Conservation (phyloP, 768 basidiomycete genomes). For the Leccinum obscurum region DNA sequence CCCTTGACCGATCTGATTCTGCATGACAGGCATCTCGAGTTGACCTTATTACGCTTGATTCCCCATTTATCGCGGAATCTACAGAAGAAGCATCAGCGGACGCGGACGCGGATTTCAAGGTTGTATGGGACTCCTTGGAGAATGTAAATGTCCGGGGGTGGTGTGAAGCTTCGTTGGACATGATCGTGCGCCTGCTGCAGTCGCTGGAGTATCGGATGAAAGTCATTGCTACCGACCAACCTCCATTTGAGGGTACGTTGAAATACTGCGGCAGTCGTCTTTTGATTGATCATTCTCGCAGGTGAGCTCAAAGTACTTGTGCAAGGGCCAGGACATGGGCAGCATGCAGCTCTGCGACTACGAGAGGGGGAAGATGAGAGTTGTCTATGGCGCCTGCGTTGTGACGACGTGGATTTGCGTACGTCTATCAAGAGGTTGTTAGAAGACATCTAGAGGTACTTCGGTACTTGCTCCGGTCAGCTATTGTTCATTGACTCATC, state of each 20-base stretch:
- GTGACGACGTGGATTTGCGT: constrained; percentile 45
- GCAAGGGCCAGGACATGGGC: constrained; percentile 22
- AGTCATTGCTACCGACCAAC: constrained; percentile 52
- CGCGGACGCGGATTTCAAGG: constrained; percentile 47
- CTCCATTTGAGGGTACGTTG: constrained; percentile 60
- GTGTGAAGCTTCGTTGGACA: constrained; percentile 59
- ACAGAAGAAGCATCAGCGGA: constrained; percentile 16
- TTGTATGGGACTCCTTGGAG: constrained; percentile 55
- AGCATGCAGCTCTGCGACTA: constrained; percentile 50
- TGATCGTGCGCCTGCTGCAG: constrained; percentile 55
- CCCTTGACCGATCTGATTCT: constrained; percentile 14
- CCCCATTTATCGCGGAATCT: constrained; percentile 60
- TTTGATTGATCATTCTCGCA: constrained; percentile 27
- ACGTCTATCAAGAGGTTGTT: constrained; percentile 46
- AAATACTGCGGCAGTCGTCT: neutral
- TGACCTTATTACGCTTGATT: constrained; percentile 76
- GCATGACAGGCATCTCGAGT: constrained; percentile 33
- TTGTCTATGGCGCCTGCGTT: constrained; percentile 70
- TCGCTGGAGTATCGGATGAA: constrained; percentile 45
- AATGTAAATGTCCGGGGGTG: constrained; percentile 59
- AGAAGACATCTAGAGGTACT: constrained; percentile 17
- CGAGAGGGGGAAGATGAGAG: constrained; percentile 67
- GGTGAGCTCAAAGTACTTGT: constrained; percentile 69
- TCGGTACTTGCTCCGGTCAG: too few species aligned
- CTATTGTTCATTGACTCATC: too few species aligned